A percentile compares a stretch with the other conserved stretches of the same genome.
These are phyloP conservation scores for Ustilago bromivora DNA, from an alignment of 1,284 basidiomycete species.

Conservation along the genomic window DNA sequence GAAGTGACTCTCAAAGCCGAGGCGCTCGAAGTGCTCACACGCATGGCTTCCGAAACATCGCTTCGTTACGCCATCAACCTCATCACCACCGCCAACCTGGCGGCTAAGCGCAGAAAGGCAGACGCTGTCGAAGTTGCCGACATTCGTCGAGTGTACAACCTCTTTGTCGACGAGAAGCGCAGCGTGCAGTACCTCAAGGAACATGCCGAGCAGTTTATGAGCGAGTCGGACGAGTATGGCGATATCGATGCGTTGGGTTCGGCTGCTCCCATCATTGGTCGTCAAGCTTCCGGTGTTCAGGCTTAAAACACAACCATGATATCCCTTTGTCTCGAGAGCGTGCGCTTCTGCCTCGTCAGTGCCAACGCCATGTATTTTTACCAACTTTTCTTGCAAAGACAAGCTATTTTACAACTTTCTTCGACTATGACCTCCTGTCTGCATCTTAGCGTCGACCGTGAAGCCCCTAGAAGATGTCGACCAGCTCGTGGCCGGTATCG, in stretches of 20 bases:
- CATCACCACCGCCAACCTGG: slow-evolving; percentile 87
- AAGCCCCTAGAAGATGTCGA: no score
- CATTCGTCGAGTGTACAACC: slow-evolving; percentile 80
- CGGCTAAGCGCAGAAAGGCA: slow-evolving; percentile 84
- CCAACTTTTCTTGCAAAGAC: slow-evolving; percentile 6
- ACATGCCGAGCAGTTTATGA: slow-evolving; percentile 79
- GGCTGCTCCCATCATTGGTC: slow-evolving; percentile 40
- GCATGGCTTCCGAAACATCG: slow-evolving; percentile 83
- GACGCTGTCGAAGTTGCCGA: slow-evolving; percentile 82
- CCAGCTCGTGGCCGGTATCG: background rate
- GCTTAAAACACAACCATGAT: slow-evolving; percentile 1
- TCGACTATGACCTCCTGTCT: background rate
- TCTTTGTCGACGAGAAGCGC: slow-evolving; percentile 93
- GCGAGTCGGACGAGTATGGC: slow-evolving; percentile 60
- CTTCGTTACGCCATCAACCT: slow-evolving; percentile 87
- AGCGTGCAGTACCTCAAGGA: slow-evolving; percentile 89
- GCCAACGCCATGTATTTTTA: slow-evolving; percentile 36
- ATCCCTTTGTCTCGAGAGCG: slow-evolving; percentile 5
- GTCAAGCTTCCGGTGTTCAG: slow-evolving; percentile 28
- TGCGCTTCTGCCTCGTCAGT: background rate
- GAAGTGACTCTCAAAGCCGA: slow-evolving; percentile 86
- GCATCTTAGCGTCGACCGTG: background rate
- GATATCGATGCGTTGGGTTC: slow-evolving; percentile 38
- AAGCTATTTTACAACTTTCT: background rate
- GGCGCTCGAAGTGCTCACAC: slow-evolving; percentile 82